phyloP scores from a whole-genome alignment of 495 filamentous ascomycete species.

The Penicillium daleae region DNA sequence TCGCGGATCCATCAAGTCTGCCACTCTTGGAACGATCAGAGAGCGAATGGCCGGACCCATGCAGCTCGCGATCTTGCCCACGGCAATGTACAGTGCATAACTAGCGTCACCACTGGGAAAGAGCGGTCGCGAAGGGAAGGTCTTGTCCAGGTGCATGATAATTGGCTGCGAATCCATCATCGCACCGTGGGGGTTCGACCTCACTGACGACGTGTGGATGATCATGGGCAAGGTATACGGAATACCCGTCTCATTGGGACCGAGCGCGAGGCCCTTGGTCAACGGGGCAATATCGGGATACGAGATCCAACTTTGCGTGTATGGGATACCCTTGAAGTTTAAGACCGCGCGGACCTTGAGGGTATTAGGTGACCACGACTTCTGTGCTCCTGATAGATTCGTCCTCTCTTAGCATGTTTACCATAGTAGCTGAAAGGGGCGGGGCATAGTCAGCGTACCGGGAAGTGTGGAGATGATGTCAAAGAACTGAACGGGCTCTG shows the following conservation, averaged over 20 bases:
- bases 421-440: background rate
- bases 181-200: conserved; percentile 31
- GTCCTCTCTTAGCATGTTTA: background rate
- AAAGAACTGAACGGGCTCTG: conserved; percentile 44
- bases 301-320: conserved; percentile 47
- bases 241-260: conserved; percentile 24
- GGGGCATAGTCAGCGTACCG: conserved; percentile 25
- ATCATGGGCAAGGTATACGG: conserved; percentile 48
- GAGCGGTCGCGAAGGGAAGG: conserved; percentile 35
- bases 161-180: conserved; percentile 48
- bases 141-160: conserved; percentile 40
- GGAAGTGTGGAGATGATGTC: conserved; percentile 40
- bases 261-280: conserved; percentile 29
- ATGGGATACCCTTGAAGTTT: conserved; percentile 47
- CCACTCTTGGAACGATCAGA: conserved; percentile 29
- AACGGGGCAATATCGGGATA: conserved; percentile 47
- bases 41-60: conserved; percentile 3
- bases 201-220: conserved; percentile 32
- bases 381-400: conserved; percentile 29
- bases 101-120: conserved; percentile 42
- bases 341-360: conserved; percentile 42
- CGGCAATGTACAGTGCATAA: conserved; percentile 28
- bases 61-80: conserved; percentile 50
- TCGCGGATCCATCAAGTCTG: conserved; percentile 32
- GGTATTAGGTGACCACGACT: conserved; percentile 49